A percentile compares a stretch with the other conserved stretches of the same genome.
These are phyloP conservation scores for Coniochaeta hoffmannii DNA, from an alignment of 2,329 filamentous ascomycete genomes.

Conservation along the genomic window DNA sequence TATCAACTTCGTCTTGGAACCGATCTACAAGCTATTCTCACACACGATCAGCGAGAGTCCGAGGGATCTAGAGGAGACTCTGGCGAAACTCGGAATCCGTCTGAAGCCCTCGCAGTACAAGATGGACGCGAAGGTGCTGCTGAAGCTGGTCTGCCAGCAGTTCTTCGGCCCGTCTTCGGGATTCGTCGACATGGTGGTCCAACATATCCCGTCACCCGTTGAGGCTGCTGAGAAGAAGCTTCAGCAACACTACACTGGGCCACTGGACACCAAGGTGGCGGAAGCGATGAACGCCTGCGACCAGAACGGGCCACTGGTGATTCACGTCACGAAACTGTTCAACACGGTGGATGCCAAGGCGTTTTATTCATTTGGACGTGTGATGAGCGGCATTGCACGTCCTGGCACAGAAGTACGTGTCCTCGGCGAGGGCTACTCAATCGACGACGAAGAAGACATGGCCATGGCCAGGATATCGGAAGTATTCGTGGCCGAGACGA, in stretches of 20 bases:
- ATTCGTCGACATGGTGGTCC: slow-evolving; percentile 91
- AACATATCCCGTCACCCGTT: slow-evolving; percentile 81
- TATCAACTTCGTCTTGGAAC: slow-evolving; percentile 89
- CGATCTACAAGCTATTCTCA: slow-evolving; percentile 95
- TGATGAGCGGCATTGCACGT: slow-evolving; percentile 84
- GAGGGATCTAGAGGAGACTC: slow-evolving; percentile 70
- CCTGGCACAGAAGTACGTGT: slow-evolving; percentile 81
- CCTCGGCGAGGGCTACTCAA: slow-evolving; percentile 88
- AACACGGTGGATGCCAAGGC: slow-evolving; percentile 83
- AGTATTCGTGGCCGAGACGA: slow-evolving; percentile 84
- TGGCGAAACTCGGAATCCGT: slow-evolving; percentile 71
- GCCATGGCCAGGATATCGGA: slow-evolving; percentile 74
- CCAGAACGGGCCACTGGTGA: slow-evolving; percentile 82
- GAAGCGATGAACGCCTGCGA: slow-evolving; percentile 75
- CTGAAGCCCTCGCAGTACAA: slow-evolving; percentile 92
- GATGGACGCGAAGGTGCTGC: slow-evolving; percentile 77
- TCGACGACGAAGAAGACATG: slow-evolving; percentile 98
- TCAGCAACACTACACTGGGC: slow-evolving; percentile 86
- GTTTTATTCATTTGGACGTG: slow-evolving; percentile 84
- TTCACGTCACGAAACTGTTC: slow-evolving; percentile 91
- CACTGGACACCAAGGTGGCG: slow-evolving; percentile 73
- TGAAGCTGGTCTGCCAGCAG: slow-evolving; percentile 85
- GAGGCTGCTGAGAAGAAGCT: slow-evolving; percentile 71
- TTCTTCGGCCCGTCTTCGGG: slow-evolving; percentile 88
- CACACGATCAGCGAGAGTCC: slow-evolving; percentile 90